Conservation (phyloP, 2,329 filamentous ascomycete species). For the Fusarium liriodendri region DNA sequence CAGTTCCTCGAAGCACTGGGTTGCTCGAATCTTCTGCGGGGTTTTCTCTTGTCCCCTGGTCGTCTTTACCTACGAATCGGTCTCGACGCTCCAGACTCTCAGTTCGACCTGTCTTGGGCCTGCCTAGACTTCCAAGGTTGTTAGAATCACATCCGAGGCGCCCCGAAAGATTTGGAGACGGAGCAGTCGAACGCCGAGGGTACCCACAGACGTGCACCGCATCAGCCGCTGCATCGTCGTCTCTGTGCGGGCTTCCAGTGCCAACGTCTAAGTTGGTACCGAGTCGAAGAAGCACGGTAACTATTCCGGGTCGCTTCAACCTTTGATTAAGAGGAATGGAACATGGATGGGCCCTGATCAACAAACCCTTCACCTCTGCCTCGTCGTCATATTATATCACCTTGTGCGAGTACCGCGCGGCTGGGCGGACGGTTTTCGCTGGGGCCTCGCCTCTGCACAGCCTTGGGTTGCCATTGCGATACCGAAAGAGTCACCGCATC, state of each 20-base stretch:
- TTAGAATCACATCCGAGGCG: slow-evolving; percentile 7
- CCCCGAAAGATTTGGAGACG: slow-evolving; percentile 17
- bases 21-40: background rate
- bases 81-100: background rate
- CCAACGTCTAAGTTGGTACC: slow-evolving; percentile 23
- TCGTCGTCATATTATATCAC: slow-evolving; percentile 28
- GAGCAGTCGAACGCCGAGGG: slow-evolving; percentile 15
- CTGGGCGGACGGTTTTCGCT: slow-evolving; percentile 21
- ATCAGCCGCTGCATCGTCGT: slow-evolving; percentile 27
- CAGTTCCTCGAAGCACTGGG: background rate
- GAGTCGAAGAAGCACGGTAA: slow-evolving; percentile 17
- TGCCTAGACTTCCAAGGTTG: slow-evolving; percentile 2
- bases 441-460: slow-evolving; percentile 16
- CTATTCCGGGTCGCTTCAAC: slow-evolving; percentile 17
- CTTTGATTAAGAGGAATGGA: slow-evolving; percentile 6
- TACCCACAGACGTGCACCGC: slow-evolving; percentile 34
- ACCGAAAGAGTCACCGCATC: slow-evolving; percentile 14
- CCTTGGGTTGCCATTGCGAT: slow-evolving; percentile 27
- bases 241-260: slow-evolving; percentile 18
- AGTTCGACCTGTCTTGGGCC: background rate
- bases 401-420: slow-evolving; percentile 23
- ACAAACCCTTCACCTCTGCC: slow-evolving; percentile 15
- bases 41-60: background rate
- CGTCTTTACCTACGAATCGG: background rate
- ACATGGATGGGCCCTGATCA: slow-evolving; percentile 4